Base-by-base conservation (phyloP, 306 rosid genomes). In the Phaseolus lunatus region DNA sequence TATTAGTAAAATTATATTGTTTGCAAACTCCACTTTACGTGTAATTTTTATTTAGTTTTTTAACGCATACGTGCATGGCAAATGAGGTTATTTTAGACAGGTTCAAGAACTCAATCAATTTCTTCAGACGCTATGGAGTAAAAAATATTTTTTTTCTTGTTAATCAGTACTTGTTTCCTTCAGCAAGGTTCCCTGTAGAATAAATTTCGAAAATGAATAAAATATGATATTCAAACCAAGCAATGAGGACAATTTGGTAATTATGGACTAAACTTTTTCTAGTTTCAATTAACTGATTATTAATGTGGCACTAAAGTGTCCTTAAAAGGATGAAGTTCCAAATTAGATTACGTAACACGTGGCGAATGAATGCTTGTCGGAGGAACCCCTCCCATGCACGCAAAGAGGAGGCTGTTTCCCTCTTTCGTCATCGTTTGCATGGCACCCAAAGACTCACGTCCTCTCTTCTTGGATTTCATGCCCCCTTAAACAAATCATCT, bases 341-440 rank as follows among this genome's bases (percentile, higher is more conserved):
- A 83, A 88, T 59, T 77, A 50, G 73, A 82, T 78, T 75, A 77
- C 79, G 88, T 85, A 82, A 84, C 86, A 82, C 83, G 77, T 89
- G 90, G 90, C 89, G 44, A 75, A 75, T 76, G 73, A 66, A 29
- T 64, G 88, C 61, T 78, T 83, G 88, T 82, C 74, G 83, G 78
- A 81, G 84, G 85, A 86, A 77, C 84, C 66, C 85, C 66, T 78
- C 70, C 87, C 94, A 92, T 92, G 94, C 94, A 91, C 89, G 94
- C 94, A 90, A 87, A 15, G 80, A 35, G 62, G 77, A 45, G 75
- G 68, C 70, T 83, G 50, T 9, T 39, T 37, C 78, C 75, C 64
- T 65, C 39, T 45, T 77, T 84, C 64, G 90, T 86, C 93, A 77
- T 78, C 27, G 22, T 82, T 78, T 91, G 92, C 94, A 91, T 91